phyloP scores from a whole-genome alignment of 106 monocot species.

The Allium fistulosum region DNA sequence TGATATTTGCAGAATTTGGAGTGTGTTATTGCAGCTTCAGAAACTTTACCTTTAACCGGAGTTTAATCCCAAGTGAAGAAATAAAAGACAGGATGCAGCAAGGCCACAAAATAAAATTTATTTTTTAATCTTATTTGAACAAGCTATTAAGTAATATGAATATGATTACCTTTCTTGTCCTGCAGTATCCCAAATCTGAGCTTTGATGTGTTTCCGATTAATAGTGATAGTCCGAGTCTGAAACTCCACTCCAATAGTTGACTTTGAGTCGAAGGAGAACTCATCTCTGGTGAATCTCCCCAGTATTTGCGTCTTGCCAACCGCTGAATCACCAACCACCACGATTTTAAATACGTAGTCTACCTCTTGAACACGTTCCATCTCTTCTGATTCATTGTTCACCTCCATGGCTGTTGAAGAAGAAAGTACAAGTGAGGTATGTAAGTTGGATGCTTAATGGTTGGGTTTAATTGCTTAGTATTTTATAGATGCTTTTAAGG shows the following conservation, averaged over 20 bases:
- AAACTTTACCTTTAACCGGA: too few species aligned
- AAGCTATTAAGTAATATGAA: background rate
- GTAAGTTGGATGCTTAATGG: too few species aligned
- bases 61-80: too few species aligned
- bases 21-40: too few species aligned
- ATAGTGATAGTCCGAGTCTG: conserved; percentile 46
- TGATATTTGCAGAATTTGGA: too few species aligned
- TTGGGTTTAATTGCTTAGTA: too few species aligned
- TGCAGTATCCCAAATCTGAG: conserved; percentile 80
- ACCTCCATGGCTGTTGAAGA: too few species aligned
- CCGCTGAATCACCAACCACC: conserved; percentile 45
- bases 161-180: conserved; percentile 38
- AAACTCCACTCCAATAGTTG: conserved; percentile 32
- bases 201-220: conserved; percentile 44
- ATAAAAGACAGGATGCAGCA: too few species aligned
- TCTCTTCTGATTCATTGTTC: background rate
- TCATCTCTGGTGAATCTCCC: conserved; percentile 43
- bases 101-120: too few species aligned
- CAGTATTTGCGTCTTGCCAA: conserved; percentile 52
- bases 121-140: too few species aligned
- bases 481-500: too few species aligned
- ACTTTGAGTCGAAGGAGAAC: conserved; percentile 34
- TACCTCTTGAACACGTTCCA: conserved; percentile 8
- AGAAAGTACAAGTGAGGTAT: too few species aligned
- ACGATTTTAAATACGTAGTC: conserved; percentile 63